Evolutionary conservation across 2,329 filamentous ascomycete species (phyloP).

Genomic region (Cadophora sp.): DNA sequence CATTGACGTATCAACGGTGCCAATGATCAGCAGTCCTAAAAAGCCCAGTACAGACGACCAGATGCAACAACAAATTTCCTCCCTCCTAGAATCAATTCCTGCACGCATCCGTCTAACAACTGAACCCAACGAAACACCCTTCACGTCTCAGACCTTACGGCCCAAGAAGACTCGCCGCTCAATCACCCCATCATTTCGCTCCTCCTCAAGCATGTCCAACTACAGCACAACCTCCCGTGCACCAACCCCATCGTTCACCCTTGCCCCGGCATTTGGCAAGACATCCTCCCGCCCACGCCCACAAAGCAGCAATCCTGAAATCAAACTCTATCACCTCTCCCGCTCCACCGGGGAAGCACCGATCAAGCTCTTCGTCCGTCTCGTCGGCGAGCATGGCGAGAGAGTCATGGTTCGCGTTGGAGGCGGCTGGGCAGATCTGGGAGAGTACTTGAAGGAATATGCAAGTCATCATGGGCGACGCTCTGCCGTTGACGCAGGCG

Average conservation of each 20-base stretch:
- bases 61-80: constrained; percentile 80
- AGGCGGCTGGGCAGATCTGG: constrained; percentile 96
- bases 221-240: constrained; percentile 50
- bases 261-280: constrained; percentile 66
- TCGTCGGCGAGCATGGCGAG: constrained; percentile 88
- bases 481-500: constrained; percentile 52
- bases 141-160: constrained; percentile 45
- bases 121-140: constrained; percentile 47
- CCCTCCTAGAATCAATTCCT: constrained; percentile 79
- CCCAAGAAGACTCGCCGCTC: constrained; percentile 46
- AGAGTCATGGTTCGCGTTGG: constrained; percentile 98
- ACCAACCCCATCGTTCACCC: constrained; percentile 70
- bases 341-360: constrained; percentile 83
- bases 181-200: constrained; percentile 38
- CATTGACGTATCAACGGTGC: constrained; percentile 34
- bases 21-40: constrained; percentile 34
- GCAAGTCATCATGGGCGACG: constrained; percentile 88
- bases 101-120: constrained; percentile 77
- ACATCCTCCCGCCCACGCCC: constrained; percentile 52
- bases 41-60: constrained; percentile 63
- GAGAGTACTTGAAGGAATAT: constrained; percentile 93
- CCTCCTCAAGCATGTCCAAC: constrained; percentile 44
- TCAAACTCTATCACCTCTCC: constrained; percentile 91
- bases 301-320: constrained; percentile 68
- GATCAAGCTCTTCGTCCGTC: constrained; percentile 92